These are phyloP conservation scores for Pichia sp. DNA, from an alignment of 1,139 yeast species.

Conservation along the genomic window DNA sequence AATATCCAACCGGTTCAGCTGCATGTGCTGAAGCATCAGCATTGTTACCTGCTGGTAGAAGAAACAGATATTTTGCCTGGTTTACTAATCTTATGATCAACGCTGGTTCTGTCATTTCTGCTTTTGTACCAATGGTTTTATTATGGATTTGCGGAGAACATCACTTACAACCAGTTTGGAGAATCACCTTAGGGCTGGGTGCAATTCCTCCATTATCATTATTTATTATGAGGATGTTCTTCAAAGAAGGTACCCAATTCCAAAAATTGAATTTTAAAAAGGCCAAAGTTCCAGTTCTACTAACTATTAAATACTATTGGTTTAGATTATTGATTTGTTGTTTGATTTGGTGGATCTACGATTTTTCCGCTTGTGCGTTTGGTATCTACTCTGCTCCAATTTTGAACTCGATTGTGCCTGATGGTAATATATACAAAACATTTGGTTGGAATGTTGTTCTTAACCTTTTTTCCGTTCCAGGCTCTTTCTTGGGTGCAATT, in stretches of 20 bases:
- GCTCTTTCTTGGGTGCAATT: constrained; percentile 76
- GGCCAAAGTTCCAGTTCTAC: constrained; percentile 56
- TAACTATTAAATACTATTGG: constrained; percentile 76
- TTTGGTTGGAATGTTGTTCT: constrained; percentile 93
- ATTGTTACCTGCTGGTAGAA: constrained; percentile 64
- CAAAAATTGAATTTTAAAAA: constrained; percentile 61
- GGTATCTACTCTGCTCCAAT: constrained; percentile 75
- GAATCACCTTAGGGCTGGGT: constrained; percentile 82
- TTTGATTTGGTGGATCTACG: constrained; percentile 84
- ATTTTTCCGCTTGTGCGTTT: constrained; percentile 80
- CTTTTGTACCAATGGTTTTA: constrained; percentile 81
- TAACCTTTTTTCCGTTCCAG: constrained; percentile 83
- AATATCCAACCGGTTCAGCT: constrained; percentile 89
- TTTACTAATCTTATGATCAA: constrained; percentile 89
- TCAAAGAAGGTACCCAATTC: constrained; percentile 66
- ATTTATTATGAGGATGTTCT: constrained; percentile 67
- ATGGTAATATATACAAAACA: constrained; percentile 55
- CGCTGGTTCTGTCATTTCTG: constrained; percentile 71
- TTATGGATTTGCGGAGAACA: constrained; percentile 71
- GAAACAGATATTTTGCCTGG: constrained; percentile 86
- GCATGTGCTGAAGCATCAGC: constrained; percentile 92
- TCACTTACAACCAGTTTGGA: constrained; percentile 81
- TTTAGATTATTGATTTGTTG: constrained; percentile 66
- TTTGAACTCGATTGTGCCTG: constrained; percentile 50
- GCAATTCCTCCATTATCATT: constrained; percentile 81